These are phyloP conservation scores for Puccinia horiana DNA, from an alignment of 1,284 basidiomycete species.

Conservation along the genomic window DNA sequence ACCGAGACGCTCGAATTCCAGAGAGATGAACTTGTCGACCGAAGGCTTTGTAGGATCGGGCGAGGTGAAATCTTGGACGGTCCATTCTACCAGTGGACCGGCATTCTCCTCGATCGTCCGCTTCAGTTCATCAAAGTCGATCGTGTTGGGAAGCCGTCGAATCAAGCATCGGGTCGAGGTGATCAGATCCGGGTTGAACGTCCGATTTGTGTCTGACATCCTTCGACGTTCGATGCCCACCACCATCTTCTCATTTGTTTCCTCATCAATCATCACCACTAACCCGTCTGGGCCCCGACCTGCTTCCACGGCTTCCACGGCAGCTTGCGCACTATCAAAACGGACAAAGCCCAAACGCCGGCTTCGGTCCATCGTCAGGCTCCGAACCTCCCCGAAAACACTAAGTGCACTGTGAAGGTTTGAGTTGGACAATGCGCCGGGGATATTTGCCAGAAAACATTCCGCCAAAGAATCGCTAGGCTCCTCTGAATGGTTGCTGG, in stretches of 20 bases:
- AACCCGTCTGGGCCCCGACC: conserved; percentile 37
- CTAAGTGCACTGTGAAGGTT: conserved; percentile 21
- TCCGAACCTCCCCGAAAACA: conserved; percentile 22
- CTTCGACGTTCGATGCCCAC: conserved; percentile 35
- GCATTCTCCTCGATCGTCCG: conserved; percentile 21
- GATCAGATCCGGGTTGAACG: conserved; percentile 39
- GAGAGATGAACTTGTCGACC: conserved; percentile 27
- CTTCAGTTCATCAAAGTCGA: conserved; percentile 30
- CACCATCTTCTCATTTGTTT: conserved; percentile 35
- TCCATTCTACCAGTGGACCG: conserved; percentile 28
- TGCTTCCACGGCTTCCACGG: conserved; percentile 25
- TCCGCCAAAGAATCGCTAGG: conserved; percentile 30
- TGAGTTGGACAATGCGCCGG: background rate
- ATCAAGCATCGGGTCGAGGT: conserved; percentile 32
- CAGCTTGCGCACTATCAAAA: conserved; percentile 3
- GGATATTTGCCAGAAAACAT: conserved; percentile 44
- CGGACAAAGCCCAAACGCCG: conserved; percentile 37
- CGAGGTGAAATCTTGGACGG: conserved; percentile 23
- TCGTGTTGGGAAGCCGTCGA: conserved; percentile 4
- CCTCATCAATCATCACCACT: conserved; percentile 8
- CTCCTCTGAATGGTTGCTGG: conserved; percentile 24
- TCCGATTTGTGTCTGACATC: conserved; percentile 9
- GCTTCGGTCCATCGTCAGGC: conserved; percentile 36
- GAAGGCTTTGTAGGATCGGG: conserved; percentile 14
- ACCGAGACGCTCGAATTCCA: conserved; percentile 38